These are phyloP conservation scores for Tuber borchii DNA, from an alignment of 495 filamentous ascomycete genomes.

Conservation along the genomic window DNA sequence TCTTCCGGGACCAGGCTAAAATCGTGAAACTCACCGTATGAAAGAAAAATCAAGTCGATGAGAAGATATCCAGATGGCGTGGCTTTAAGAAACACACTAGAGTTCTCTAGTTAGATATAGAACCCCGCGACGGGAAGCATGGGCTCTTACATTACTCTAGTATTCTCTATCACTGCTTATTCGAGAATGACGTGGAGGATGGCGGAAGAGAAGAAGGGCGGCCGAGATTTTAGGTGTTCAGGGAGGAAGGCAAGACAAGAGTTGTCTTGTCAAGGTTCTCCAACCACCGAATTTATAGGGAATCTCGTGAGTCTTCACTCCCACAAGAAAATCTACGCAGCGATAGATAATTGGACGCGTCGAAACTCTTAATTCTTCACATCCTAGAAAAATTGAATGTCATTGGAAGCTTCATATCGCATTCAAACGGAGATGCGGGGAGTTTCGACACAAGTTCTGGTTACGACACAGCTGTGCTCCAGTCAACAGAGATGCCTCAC, in stretches of 20 bases:
- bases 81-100: not conserved
- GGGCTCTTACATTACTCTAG: slow-evolving; percentile 1
- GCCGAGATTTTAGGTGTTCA: slow-evolving; percentile 22
- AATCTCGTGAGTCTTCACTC: not conserved
- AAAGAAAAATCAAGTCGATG: slow-evolving; percentile 2
- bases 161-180: not conserved
- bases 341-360: slow-evolving; percentile 4
- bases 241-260: not conserved
- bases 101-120: not conserved
- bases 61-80: not conserved
- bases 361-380: not conserved
- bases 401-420: slow-evolving; percentile 4
- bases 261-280: slow-evolving; percentile 34
- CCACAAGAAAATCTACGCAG: not conserved
- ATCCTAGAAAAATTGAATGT: not conserved
- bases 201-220: slow-evolving; percentile 20
- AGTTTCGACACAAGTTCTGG: slow-evolving; percentile 1
- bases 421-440: slow-evolving; percentile 1
- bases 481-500: not conserved
- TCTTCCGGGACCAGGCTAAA: not conserved
- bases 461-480: not conserved
- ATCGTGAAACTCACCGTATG: not conserved
- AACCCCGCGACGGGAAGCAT: not conserved
- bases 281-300: slow-evolving; percentile 40
- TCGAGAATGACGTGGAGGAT: not conserved